phyloP scores from a whole-genome alignment of 2,329 filamentous ascomycete species.

The Shiraia sp. region DNA sequence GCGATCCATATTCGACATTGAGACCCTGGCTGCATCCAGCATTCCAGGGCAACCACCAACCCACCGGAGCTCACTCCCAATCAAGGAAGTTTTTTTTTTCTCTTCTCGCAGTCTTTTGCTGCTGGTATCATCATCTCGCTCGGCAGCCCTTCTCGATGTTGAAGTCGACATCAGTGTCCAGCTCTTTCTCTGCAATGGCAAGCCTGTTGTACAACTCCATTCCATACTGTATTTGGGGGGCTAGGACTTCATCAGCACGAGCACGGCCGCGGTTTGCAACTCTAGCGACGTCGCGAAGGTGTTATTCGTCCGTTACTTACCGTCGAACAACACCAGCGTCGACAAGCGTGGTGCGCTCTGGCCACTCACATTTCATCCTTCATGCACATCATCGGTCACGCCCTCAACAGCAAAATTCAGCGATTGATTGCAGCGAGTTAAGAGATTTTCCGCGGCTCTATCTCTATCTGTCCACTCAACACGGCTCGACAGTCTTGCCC shows the following conservation, averaged over 20 bases:
- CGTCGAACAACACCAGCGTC: neutral
- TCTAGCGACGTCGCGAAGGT: neutral
- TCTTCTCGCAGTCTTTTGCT: too few species aligned
- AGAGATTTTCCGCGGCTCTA: slow-evolving; percentile 2
- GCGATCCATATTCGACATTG: neutral
- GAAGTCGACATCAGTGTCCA: too few species aligned
- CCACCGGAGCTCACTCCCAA: neutral
- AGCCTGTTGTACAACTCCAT: neutral
- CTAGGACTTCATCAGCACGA: neutral
- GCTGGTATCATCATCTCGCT: too few species aligned
- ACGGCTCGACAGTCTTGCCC: slow-evolving; percentile 1
- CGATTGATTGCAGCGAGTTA: slow-evolving; percentile 11
- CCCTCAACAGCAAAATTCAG: slow-evolving; percentile 3
- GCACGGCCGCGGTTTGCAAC: neutral
- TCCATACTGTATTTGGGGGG: neutral
- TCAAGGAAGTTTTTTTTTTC: too few species aligned
- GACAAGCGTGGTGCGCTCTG: slow-evolving; percentile 1
- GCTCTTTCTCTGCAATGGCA: too few species aligned
- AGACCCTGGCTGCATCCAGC: slow-evolving; percentile 5
- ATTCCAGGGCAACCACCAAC: neutral
- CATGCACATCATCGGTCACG: slow-evolving; percentile 3
- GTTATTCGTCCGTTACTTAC: slow-evolving; percentile 1
- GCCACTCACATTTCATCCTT: slow-evolving; percentile 2
- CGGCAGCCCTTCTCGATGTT: too few species aligned
- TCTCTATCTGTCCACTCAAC: slow-evolving; percentile 3